Base-by-base conservation (phyloP, 768 basidiomycete genomes). In the Rhizopogon vinicolor region DNA sequence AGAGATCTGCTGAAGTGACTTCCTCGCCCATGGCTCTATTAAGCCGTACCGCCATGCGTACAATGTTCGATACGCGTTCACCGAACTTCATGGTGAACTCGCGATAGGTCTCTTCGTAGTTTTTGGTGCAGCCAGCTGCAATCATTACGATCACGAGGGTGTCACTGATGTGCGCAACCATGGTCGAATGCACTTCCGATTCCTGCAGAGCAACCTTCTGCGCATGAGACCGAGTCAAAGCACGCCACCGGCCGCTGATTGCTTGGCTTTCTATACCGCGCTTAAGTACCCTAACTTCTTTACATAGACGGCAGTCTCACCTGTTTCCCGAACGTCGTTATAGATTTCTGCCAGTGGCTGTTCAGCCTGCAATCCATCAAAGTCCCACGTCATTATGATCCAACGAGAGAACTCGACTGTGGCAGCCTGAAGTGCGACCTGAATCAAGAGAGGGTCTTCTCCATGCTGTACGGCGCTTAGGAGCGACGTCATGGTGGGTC, bases 21-120 rank as follows among this genome's bases (percentile, higher is more conserved):
- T 79, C 80, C 64, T 84, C 81, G 0, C 83, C 83, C 46, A 85
- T 75, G 10, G 78, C 78, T 63, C 78, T 81, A 60, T 72, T 70
- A 35, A 71, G 41, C 39, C 68, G 61, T 1, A 61, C 45, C 0
- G 72, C 66, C 66, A 68, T 62, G 51, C 63, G 69, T 37, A 73
- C 71, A 1, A 71, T 58, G 46, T 71, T 73, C 48, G 68, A 67
- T 5, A 71, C 44, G 7, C 68, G 71, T 48, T 72, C 71, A 5
- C 69, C 71, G 18, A 73, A 72, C 57, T 65, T 66, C 61, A 68
- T 68, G 3, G 68, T 62, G 56, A 70, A 70, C 0, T 35, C 42
- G 54, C 68, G 68, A 45, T 70, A 70, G 33, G 56, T 40, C 8
- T 71, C 68, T 7, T 71, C 68, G 54, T 71, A 65, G 43, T 19